Evolutionary conservation across 331 rosid species (phyloP).

Genomic region (Cydonia oblonga): DNA sequence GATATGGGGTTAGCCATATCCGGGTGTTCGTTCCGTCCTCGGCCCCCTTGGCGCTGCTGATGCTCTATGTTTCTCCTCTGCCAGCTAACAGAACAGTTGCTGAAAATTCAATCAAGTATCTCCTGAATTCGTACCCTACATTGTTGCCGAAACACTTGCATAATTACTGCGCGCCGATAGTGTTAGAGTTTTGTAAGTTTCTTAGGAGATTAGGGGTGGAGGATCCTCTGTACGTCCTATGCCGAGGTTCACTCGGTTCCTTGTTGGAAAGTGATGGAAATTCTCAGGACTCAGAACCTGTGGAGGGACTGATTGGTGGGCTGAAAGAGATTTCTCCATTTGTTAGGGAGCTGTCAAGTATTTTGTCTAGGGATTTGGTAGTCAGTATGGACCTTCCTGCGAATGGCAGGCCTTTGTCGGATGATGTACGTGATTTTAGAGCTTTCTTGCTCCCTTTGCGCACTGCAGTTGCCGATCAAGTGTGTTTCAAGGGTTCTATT

Average conservation of each 20-base stretch:
- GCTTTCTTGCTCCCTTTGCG: constrained; percentile 36
- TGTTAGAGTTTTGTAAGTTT: constrained; percentile 52
- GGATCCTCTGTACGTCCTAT: constrained; percentile 38
- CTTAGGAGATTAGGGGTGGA: constrained; percentile 40
- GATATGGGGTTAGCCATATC: constrained; percentile 29
- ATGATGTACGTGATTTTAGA: constrained; percentile 35
- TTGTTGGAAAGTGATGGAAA: constrained; percentile 26
- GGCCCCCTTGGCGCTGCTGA: constrained; percentile 39
- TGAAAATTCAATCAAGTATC: constrained; percentile 26
- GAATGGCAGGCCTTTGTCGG: constrained; percentile 1
- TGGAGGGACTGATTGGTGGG: constrained; percentile 14
- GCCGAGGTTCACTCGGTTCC: constrained; percentile 37
- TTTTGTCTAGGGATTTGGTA: constrained; percentile 37
- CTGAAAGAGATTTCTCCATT: constrained; percentile 36
- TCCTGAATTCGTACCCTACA: constrained; percentile 20
- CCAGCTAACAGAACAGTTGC: constrained; percentile 27
- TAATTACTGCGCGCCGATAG: constrained; percentile 25
- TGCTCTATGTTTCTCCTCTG: constrained; percentile 33
- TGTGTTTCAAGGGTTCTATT: constrained; percentile 8
- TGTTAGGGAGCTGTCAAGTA: constrained; percentile 35
- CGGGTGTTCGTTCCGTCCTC: constrained; percentile 37
- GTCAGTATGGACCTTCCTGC: constrained; percentile 23
- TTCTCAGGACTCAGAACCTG: constrained; percentile 5
- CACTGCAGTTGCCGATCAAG: constrained; percentile 3
- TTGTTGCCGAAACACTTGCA: constrained; percentile 18